Base-by-base conservation (phyloP, 257 asterid genomes). In the Jasminum sambac region DNA sequence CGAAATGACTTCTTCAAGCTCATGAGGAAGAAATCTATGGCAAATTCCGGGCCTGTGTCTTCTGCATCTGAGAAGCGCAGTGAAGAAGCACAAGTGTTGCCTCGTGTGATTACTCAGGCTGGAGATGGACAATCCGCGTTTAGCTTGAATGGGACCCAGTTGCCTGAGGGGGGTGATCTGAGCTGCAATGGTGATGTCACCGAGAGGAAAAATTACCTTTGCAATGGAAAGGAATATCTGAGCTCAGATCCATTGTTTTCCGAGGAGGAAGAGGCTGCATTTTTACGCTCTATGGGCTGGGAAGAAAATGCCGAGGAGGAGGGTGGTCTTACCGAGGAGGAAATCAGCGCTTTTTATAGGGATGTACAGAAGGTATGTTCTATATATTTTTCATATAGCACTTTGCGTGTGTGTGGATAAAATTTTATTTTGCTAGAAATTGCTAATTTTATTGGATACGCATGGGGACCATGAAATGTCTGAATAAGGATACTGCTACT, bases 261-360 rank as follows among this genome's bases (percentile, higher is more conserved):
- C 0, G 99, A 91, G 74, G 98, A 89, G 84, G 97, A 91, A 84
- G 99, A 95, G 80, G 86, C 94, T 79, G 95, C 92, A 21, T 86
- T 95, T 70, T 76, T 95, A 42, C 96, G 90, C 59, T 86, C 96
- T 43, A 52, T 95, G 81, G 99, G 99, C 38, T 95, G 99, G 99
- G 95, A 91, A 80, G 99, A 94, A 81, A 85, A 91, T 72, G 75
- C 77, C 64, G 96, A 90, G 0, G 96, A 90, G 0, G 97, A 94
- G 84, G 96, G 78, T 40, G 96, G 88, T 64, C 95, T 95, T 26
- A 91, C 98, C 1, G 94, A 91, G 66, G 99, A 95, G 89, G 99
- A 95, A 85, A 91, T 95, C 72, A 81, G 63, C 77, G 81, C 90
- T 75, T 95, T 88, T 83, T 80, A 77, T 79, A 80, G 58, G 76